These are phyloP conservation scores for Verbena officinalis DNA, from an alignment of 257 asterid genomes.

Conservation along the genomic window DNA sequence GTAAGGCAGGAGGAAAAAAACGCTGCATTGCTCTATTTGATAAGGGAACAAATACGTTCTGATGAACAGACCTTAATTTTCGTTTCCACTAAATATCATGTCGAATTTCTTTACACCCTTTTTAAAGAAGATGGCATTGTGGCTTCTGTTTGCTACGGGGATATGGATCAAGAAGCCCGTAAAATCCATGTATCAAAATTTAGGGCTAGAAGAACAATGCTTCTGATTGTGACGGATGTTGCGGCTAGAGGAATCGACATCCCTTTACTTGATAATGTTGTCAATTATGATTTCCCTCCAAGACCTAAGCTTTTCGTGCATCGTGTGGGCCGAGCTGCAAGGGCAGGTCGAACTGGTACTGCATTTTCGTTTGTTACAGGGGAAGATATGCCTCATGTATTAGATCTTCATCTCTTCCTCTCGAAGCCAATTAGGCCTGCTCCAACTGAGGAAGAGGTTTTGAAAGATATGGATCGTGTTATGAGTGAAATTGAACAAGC, in stretches of 20 bases:
- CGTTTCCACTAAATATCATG: conserved; percentile 93
- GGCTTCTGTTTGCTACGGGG: conserved; percentile 95
- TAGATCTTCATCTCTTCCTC: conserved; percentile 95
- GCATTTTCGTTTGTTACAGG: conserved; percentile 81
- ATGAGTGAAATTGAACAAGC: conserved; percentile 67
- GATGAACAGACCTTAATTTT: conserved; percentile 80
- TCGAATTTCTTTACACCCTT: conserved; percentile 68
- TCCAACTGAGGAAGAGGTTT: conserved; percentile 85
- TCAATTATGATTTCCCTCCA: conserved; percentile 89
- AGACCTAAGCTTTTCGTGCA: conserved; percentile 96
- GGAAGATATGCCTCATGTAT: conserved; percentile 82
- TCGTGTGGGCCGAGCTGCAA: conserved; percentile 98
- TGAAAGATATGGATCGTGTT: conserved; percentile 62
- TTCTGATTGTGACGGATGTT: conserved; percentile 89
- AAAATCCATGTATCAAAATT: conserved; percentile 74
- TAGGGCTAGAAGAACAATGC: conserved; percentile 88
- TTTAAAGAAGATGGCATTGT: conserved; percentile 81
- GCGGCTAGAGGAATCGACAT: conserved; percentile 99
- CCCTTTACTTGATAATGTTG: conserved; percentile 91
- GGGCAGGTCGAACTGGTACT: conserved; percentile 96
- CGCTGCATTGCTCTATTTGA: conserved; percentile 78
- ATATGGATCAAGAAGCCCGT: conserved; percentile 98
- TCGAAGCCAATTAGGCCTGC: conserved; percentile 90
- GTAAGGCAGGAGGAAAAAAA: conserved; percentile 85
- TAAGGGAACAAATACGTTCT: conserved; percentile 73